Percentiles rank a stretch among this genome's conserved stretches.
These are phyloP conservation scores for Orobanche coerulescens DNA, from an alignment of 257 asterid genomes.

Conservation along the genomic window DNA sequence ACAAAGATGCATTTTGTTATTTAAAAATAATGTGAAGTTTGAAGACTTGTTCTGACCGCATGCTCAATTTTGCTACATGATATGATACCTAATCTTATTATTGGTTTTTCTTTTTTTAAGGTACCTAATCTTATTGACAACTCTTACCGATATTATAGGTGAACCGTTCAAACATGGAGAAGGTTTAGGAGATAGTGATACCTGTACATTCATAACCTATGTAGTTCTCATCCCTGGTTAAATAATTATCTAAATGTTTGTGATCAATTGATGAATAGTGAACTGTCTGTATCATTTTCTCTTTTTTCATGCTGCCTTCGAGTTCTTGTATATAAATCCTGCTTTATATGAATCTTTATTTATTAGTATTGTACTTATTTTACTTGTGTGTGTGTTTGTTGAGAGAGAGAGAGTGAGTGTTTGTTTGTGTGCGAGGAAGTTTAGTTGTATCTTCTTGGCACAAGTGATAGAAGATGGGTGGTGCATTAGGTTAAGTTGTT, in stretches of 20 bases:
- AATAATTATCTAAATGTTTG: not conserved
- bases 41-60: not conserved
- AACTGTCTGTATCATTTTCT: conserved; percentile 1
- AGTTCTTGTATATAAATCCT: not conserved
- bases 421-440: not conserved
- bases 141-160: not conserved
- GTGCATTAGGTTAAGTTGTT: not conserved
- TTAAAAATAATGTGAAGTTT: not conserved
- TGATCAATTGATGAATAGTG: not conserved
- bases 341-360: not conserved
- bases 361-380: not conserved
- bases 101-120: no score
- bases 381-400: not conserved
- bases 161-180: not conserved
- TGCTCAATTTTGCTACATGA: conserved; percentile 4
- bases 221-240: not conserved
- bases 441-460: conserved; percentile 2
- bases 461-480: not conserved
- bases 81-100: conserved; percentile 7
- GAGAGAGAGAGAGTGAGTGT: no score
- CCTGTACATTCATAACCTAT: not conserved
- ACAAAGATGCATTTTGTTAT: conserved; percentile 10
- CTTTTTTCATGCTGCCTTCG: not conserved
- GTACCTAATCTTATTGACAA: conserved; percentile 7
- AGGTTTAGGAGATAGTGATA: not conserved